Evolutionary conservation across 2,329 filamentous ascomycete genomes (phyloP), one percentile per base, ranked within the genome.

Genomic region (Leptographium procerum): DNA sequence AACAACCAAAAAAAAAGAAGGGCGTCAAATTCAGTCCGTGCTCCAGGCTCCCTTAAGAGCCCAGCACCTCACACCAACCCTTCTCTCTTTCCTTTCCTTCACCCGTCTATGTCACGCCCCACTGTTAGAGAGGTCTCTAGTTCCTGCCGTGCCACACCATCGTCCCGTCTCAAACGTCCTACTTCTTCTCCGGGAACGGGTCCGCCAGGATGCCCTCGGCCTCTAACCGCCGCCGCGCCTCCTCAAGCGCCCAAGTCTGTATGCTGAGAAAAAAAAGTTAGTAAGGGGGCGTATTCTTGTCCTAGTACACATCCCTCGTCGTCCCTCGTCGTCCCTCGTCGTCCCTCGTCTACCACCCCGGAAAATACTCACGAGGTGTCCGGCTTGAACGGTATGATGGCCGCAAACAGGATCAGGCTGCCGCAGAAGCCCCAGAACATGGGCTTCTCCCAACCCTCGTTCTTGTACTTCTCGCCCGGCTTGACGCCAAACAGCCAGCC

Each of bases 321-420:
- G n/a, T n/a, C n/a, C n/a, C n/a, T n/a, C n/a, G n/a, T n/a, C n/a
- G n/a, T n/a, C n/a, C n/a, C n/a, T n/a, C n/a, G n/a, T n/a, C n/a
- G n/a, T n/a, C n/a, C n/a, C n/a, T n/a, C n/a, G n/a, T n/a, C n/a
- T n/a, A n/a, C n/a, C n/a, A n/a, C n/a, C n/a, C n/a, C n/a, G n/a
- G n/a, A n/a, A n/a, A n/a, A n/a, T n/a, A 90, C 91, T 77, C 81
- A 99, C 94, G 90, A 95, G 63, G 92, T 97, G 80, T 99, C 94
- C 57, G 94, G 94, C 85, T 97, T 97, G 72, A 94, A 97, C 62
- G 89, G 90, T 76, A 96, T 90, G 64, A 88, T 89, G 64, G 96
- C 78, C 61, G 82, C 84, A 57, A 85, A 86, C 64, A 90, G 78
- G 31, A 84, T 74, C 68, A 95, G 75, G 68, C 85, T 87, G 57